Evolutionary conservation across 106 monocot species (phyloP), one percentile per base, ranked within the genome.

Genomic region (Allium cepa): DNA sequence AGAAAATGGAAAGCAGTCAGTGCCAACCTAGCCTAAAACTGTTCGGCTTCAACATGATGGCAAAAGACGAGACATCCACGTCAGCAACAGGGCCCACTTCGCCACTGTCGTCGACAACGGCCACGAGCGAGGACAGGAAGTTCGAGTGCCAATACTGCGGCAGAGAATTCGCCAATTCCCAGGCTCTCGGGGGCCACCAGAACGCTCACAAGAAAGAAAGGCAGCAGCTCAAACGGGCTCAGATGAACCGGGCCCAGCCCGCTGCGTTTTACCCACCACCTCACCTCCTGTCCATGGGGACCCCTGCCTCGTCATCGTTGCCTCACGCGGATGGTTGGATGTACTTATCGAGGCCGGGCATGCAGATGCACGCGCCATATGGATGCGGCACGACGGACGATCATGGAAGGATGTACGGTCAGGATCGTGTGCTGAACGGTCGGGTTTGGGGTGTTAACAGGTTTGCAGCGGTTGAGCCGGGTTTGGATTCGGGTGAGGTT

Each of bases 131-230:
- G 53, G 71, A 58, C 1, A 36, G 75, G n/a, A 83, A 73, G 68
- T 88, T 78, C 81, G 83, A 88, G 80, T 88, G 87, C 67, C 87
- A 88, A 59, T 88, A 88, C 78, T 88, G 87, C 78, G 78, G 50
- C 71, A 67, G 87, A 9, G 83, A 84, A 64, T 80, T 80, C 49
- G 75, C 76, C 26, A 80, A 80, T 67, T 80, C 80, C 0, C 80
- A 80, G 64, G 80, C 80, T 8, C 71, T 80, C 17, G 80, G 80
- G 13, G 80, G 80, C 17, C 80, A 80, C 80, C 80, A 80, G 71
- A 80, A 80, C 80, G 80, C 80, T 8, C 80, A 80, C 80, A 80
- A 80, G 76, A 80, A 76, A 67, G 80, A 80, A 62, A 64, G 80
- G 18, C 71, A 80, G 75, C 75, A 76, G 73, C 88, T 81, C 48